Evolutionary conservation across 2,329 filamentous ascomycete species (phyloP), one percentile per base, ranked within the genome.

Genomic region (Sporothrix pallida): DNA sequence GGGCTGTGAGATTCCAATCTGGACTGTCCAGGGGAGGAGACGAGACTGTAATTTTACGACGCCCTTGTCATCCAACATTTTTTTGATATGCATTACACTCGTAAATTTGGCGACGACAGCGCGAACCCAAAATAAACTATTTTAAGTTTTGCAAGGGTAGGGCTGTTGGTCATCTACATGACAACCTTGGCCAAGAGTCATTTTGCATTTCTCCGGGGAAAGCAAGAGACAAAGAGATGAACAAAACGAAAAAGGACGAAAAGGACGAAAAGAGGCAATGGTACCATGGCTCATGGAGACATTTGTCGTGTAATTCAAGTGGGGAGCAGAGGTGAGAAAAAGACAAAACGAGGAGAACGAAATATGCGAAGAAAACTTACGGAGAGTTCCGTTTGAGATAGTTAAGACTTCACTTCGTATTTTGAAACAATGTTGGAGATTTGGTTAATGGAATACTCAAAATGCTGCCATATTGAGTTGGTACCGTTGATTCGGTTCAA

Each of bases 241-340:
- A 37, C 8, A 26, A 9, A 31, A 62, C 6, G 7, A 23, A 60
- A 65, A 9, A 17, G n/a, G 31, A n/a, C 31, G 31, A 37, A 26
- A 20, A n/a, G 10, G 60, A 63, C 37, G 9, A 63, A 44, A 63
- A 10, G 37, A 44, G 58, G 31, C 17, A 44, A 44, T 17, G 60
- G 56, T 60, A 26, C 31, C 15, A 17, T 56, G 8, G 52, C 52
- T 20, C 56, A 1, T 31, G 10, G 56, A 31, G 56, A 58, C 56
- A 48, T 48, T 58, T 7, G 60, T 65, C n/a, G 60, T 20, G 60
- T 44, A 65, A 20, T 44, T 37, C 60, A 10, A 63, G 60, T 63
- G 60, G 60, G 7, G 60, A 65, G 23, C 23, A 10, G 10, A 6
- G 3, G 17, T 4, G n/a, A 37, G 31, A 6, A 37, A 37, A 37